Evolutionary conservation across 768 basidiomycete species (phyloP).

Genomic region (Suillus decipiens): DNA sequence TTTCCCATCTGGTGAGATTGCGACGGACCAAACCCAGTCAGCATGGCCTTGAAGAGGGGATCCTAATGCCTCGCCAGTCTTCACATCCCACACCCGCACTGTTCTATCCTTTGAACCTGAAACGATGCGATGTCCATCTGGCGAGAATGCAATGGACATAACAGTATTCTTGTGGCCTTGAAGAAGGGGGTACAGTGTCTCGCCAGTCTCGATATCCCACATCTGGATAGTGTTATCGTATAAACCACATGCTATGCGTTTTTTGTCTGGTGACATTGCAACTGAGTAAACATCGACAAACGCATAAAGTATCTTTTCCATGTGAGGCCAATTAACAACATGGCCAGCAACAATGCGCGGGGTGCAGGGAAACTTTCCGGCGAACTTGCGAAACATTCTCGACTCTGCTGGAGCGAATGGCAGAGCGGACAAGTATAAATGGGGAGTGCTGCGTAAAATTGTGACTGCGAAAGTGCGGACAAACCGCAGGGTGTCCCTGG

Average conservation of each 20-base stretch:
- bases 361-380: neutral
- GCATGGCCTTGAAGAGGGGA: slow-evolving; percentile 15
- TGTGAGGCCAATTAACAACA: slow-evolving; percentile 6
- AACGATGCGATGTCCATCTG: slow-evolving; percentile 28
- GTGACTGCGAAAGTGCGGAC: slow-evolving; percentile 14
- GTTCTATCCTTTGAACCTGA: slow-evolving; percentile 16
- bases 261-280: neutral
- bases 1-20: slow-evolving; percentile 1
- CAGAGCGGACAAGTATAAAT: slow-evolving; percentile 28
- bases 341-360: neutral
- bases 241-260: slow-evolving; percentile 15
- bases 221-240: slow-evolving; percentile 4
- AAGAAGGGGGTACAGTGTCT: neutral
- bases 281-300: fast-evolving
- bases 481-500: slow-evolving; percentile 15
- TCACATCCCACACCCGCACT: slow-evolving; percentile 3
- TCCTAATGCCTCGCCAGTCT: slow-evolving; percentile 20
- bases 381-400: slow-evolving; percentile 17
- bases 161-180: neutral
- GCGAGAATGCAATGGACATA: slow-evolving; percentile 25
- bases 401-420: slow-evolving; percentile 28
- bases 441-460: slow-evolving; percentile 22
- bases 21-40: neutral
- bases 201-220: slow-evolving; percentile 7
- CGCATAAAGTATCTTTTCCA: neutral